A percentile compares a stretch with the other conserved stretches of the same genome.
These are phyloP conservation scores for Sporothrix dimorphospora DNA, from an alignment of 2,329 filamentous ascomycete genomes.

Conservation along the genomic window DNA sequence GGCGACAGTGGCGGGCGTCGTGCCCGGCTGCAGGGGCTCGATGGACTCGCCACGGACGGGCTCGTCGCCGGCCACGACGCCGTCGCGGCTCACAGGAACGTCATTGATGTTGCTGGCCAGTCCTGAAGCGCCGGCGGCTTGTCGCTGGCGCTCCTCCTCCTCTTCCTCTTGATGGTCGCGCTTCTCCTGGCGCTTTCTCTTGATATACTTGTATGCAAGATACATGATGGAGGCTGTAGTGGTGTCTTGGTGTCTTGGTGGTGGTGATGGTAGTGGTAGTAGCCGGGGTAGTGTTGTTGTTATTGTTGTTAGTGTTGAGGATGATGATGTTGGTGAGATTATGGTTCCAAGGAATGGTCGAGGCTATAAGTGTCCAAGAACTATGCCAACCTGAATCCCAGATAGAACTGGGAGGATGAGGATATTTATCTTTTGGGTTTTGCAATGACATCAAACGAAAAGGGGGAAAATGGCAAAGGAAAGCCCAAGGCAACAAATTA, in stretches of 20 bases:
- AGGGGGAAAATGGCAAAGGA: background rate
- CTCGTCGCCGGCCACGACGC: background rate
- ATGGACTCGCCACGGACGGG: background rate
- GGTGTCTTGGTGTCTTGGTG: background rate
- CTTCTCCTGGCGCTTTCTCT: slow-evolving; percentile 33
- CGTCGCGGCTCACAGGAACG: background rate
- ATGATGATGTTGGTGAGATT: background rate
- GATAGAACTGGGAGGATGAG: background rate
- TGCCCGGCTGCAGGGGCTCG: slow-evolving; percentile 5
- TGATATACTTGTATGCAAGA: slow-evolving; percentile 35
- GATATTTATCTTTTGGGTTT: slow-evolving; percentile 17
- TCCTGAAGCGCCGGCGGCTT: background rate
- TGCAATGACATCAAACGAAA: background rate
- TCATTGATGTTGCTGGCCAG: background rate
- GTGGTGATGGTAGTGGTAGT: background rate
- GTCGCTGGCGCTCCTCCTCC: slow-evolving; percentile 5
- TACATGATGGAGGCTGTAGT: slow-evolving; percentile 34
- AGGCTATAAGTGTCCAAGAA: background rate
- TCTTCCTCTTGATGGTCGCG: slow-evolving; percentile 18
- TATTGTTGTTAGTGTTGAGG: background rate
- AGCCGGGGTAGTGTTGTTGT: background rate
- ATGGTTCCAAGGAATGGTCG: background rate
- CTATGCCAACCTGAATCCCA: background rate
- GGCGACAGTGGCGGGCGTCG: background rate
- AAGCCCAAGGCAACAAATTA: background rate